A percentile compares a stretch with the other conserved stretches of the same genome.
Conservation (phyloP, 345 rosid species). For the Cardiospermum halicacabum region DNA sequence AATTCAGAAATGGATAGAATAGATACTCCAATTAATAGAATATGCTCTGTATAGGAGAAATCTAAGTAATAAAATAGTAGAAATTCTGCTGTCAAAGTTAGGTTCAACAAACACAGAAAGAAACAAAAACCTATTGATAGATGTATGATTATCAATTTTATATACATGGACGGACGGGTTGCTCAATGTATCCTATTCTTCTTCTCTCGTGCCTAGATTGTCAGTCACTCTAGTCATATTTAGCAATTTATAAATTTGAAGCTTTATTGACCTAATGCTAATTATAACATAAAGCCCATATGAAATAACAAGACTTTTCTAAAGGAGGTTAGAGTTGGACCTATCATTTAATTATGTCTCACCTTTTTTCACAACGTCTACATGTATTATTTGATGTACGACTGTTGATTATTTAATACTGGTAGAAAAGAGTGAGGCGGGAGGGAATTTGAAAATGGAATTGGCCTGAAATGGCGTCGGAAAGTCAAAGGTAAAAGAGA, state of each 20-base stretch:
- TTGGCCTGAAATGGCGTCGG: constrained; percentile 35
- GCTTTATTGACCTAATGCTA: background rate
- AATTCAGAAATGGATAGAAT: background rate
- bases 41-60: background rate
- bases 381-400: no score
- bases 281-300: background rate
- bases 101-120: background rate
- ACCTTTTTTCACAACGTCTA: background rate
- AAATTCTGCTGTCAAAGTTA: background rate
- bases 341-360: background rate
- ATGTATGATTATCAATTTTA: background rate
- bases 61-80: background rate
- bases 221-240: background rate
- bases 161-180: background rate
- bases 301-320: background rate
- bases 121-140: background rate
- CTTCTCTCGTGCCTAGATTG: background rate
- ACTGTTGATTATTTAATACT: no score
- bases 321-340: background rate
- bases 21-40: background rate
- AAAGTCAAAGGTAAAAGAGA: constrained; percentile 27
- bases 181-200: background rate
- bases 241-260: background rate
- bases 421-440: constrained; percentile 17
- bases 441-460: constrained; percentile 18